Percentiles rank a stretch among this genome's conserved stretches.
Evolutionary conservation across 2,329 filamentous ascomycete genomes (phyloP).

Genomic region (Colletotrichum plurivorum): DNA sequence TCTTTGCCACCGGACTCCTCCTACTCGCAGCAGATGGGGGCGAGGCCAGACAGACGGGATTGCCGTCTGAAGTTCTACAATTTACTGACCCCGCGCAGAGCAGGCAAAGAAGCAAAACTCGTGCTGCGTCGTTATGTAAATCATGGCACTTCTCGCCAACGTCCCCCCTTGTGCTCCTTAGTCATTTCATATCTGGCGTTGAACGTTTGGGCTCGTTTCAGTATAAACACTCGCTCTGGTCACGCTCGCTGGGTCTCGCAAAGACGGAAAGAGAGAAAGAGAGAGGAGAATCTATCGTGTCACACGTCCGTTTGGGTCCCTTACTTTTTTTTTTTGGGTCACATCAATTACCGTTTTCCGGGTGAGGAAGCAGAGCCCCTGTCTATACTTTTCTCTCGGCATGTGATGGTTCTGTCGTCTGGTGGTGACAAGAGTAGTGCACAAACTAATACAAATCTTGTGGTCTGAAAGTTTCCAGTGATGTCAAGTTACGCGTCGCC

Average conservation of each 20-base stretch:
- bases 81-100: conserved; percentile 52
- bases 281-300: conserved; percentile 3
- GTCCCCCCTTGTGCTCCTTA: conserved; percentile 6
- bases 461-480: no score
- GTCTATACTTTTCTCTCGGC: conserved; percentile 23
- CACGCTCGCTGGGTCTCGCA: conserved; percentile 27
- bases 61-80: background rate
- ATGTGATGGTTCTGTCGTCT: conserved; percentile 14
- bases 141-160: background rate
- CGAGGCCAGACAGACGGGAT: no score
- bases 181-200: conserved; percentile 47
- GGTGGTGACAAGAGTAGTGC: conserved; percentile 2
- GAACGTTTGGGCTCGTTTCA: conserved; percentile 38
- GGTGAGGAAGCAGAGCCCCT: background rate
- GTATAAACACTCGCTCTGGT: conserved; percentile 36
- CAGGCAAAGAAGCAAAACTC: conserved; percentile 87
- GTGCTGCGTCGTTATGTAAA: conserved; percentile 79
- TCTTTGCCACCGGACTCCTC: background rate
- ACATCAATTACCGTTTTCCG: background rate
- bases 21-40: background rate
- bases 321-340: background rate
- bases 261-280: conserved; percentile 3
- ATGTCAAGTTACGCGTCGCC: no score
- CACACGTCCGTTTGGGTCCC: background rate
- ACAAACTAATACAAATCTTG: conserved; percentile 31